Conservation (phyloP, 306 rosid species). For the Erythrophleum fordii region DNA sequence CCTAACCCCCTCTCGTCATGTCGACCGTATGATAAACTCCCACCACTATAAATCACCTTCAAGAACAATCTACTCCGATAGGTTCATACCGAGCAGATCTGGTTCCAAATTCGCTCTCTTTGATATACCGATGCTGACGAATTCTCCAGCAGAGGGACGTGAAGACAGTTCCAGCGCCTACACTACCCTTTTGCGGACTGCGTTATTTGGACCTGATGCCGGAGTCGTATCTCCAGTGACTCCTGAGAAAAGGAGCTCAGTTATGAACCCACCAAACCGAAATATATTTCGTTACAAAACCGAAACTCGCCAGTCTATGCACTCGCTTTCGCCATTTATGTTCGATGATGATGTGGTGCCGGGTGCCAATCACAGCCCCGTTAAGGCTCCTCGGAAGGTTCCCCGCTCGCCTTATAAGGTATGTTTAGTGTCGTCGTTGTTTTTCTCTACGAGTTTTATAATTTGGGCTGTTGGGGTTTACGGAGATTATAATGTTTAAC, state of each 20-base stretch:
- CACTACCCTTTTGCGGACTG: slow-evolving; percentile 59
- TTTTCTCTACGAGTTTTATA: neutral
- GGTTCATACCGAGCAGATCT: slow-evolving; percentile 89
- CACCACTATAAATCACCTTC: slow-evolving; percentile 69
- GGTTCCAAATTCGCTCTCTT: slow-evolving; percentile 78
- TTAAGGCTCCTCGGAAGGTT: slow-evolving; percentile 77
- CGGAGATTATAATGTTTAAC: neutral
- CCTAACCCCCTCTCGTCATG: slow-evolving; percentile 60
- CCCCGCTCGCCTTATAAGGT: slow-evolving; percentile 84
- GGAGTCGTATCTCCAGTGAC: slow-evolving; percentile 65
- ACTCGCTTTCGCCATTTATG: slow-evolving; percentile 67
- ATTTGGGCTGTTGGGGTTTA: slow-evolving; percentile 1
- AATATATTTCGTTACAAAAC: slow-evolving; percentile 83
- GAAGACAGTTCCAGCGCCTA: slow-evolving; percentile 65
- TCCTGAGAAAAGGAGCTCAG: slow-evolving; percentile 56
- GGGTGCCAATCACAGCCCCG: slow-evolving; percentile 58
- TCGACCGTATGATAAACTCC: slow-evolving; percentile 70
- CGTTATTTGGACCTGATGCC: slow-evolving; percentile 66
- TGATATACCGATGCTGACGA: slow-evolving; percentile 49
- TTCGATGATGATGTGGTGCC: slow-evolving; percentile 54
- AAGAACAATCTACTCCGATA: slow-evolving; percentile 74
- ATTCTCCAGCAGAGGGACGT: slow-evolving; percentile 48
- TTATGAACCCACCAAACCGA: slow-evolving; percentile 54
- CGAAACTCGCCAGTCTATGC: slow-evolving; percentile 77
- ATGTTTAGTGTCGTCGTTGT: neutral